Percentiles rank a stretch among this genome's conserved stretches.
Evolutionary conservation across 1,139 yeast species (phyloP).

Genomic region (Eremothecium coryli): DNA sequence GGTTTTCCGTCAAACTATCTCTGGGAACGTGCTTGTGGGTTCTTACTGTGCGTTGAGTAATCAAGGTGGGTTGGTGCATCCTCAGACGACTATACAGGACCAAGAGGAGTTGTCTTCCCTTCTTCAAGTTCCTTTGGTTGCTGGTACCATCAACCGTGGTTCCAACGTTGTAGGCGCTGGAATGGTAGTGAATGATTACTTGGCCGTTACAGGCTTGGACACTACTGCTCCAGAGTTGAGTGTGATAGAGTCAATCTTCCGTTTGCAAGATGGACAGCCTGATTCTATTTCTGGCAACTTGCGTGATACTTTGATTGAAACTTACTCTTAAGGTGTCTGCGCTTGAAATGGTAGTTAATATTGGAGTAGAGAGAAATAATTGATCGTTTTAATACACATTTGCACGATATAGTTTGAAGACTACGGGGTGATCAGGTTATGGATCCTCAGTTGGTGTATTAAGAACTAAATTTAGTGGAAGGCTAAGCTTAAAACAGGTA

Average conservation of each 20-base stretch:
- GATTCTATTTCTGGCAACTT: slow-evolving; percentile 73
- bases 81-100: slow-evolving; percentile 93
- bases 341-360: too few relatives aligned
- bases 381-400: slow-evolving; percentile 29
- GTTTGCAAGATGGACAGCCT: slow-evolving; percentile 82
- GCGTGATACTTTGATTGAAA: slow-evolving; percentile 86
- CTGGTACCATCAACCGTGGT: slow-evolving; percentile 98
- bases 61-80: slow-evolving; percentile 98
- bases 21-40: slow-evolving; percentile 96
- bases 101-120: slow-evolving; percentile 95
- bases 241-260: slow-evolving; percentile 92
- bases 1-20: slow-evolving; percentile 97
- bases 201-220: slow-evolving; percentile 93
- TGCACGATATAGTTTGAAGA: slow-evolving; percentile 30
- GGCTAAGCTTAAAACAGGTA: too few relatives aligned
- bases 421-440: slow-evolving; percentile 16
- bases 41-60: slow-evolving; percentile 90
- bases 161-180: slow-evolving; percentile 97
- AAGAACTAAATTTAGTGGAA: too few relatives aligned
- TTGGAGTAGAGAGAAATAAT: too few relatives aligned
- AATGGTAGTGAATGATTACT: slow-evolving; percentile 96
- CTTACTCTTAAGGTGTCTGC: slow-evolving; percentile 40
- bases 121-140: slow-evolving; percentile 94
- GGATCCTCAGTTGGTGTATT: too few relatives aligned
- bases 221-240: slow-evolving; percentile 98